Evolutionary conservation across 495 filamentous ascomycete species (phyloP), one percentile per base, ranked within the genome.

Genomic region (Penicillium alfredii): DNA sequence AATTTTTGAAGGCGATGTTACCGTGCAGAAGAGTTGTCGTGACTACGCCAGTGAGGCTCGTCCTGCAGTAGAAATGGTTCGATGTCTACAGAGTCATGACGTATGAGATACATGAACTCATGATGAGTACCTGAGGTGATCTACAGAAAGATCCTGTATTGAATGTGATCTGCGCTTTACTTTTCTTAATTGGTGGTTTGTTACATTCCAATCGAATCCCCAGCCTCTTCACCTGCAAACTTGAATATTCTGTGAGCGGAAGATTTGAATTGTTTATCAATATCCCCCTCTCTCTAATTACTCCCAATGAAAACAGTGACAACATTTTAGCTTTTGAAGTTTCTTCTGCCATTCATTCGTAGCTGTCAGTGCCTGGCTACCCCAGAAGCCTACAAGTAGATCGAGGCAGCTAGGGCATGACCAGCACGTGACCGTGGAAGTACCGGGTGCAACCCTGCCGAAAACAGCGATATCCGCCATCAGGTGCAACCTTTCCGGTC

Each of bases 371-470:
- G 2, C 11, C 23, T 25, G 23, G 8, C n/a, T 11, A 22, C 12
- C 4, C 26, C 19, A 23, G 12, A 27, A 11, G 20, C 13, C 27
- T 26, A 26, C 21, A 24, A 25, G 14, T 0, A 22, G 7, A 9
- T 6, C 4, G 36, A 24, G 23, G 33, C n/a, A 41, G 17, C 9
- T 47, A 56, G 45, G 53, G 53, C 45, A 49, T 16, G 2, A 0
- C 0, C 0, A 2, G 33, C 53, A 57, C 47, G 51, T 57, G 53
- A 51, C 12, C 7, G 1, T 28, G 29, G 38, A 35, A 24, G 8
- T n/a, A 18, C 2, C 32, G 38, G 37, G 12, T 57, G 53, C 38
- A 57, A 57, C 53, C 21, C 44, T 56, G 48, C 53, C 38, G 44
- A 51, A 55, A 42, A 12, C 53, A 31, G 47, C 47, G 28, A 44